Evolutionary conservation across 148 eudicot species (phyloP), one percentile per base, ranked within the genome.

Genomic region (Simmondsia chinensis): DNA sequence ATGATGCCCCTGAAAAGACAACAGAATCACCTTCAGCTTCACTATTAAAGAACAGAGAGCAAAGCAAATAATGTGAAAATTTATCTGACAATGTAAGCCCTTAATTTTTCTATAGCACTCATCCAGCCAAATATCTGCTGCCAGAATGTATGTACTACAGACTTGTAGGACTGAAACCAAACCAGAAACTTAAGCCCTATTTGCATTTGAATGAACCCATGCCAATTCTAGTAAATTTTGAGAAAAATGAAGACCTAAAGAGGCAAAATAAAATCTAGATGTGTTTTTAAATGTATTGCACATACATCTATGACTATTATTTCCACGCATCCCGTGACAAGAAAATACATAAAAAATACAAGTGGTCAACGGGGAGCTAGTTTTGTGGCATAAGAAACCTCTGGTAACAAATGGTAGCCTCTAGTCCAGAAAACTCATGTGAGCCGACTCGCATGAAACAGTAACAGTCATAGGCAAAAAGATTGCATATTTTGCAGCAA

Each of bases 1-100:
- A 89, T 43, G 40, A 89, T 78, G 38, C 88, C 95, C 97, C 97
- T 89, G 97, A 43, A 75, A 63, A 52, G 7, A 57, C 6, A 36
- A 3, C 49, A 27, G 4, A 34, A 25, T 7, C 8, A 14, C 12
- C 11, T 40, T 15, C 3, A 11, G 12, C 43, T 11, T 14, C 22
- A n/a, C n/a, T n/a, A n/a, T 8, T 27, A 1, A 26, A 44, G 48
- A 27, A 16, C 8, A 15, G 6, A 23, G 18, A 27, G 48, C 9
- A 25, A 12, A 44, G 33, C 28, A 14, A 3, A n/a, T 15, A 33
- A 26, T 25, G 33, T 8, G 48, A 26, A 15, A 26, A 27, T 7
- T 12, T 29, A 12, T 44, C 48, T 15, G 17, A 26, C 14, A 20
- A 44, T 15, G 12, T 10, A 25, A 1, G 10, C 21, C 28, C 16